Conservation (phyloP, 257 asterid genomes). For the Petunia axillaris region DNA sequence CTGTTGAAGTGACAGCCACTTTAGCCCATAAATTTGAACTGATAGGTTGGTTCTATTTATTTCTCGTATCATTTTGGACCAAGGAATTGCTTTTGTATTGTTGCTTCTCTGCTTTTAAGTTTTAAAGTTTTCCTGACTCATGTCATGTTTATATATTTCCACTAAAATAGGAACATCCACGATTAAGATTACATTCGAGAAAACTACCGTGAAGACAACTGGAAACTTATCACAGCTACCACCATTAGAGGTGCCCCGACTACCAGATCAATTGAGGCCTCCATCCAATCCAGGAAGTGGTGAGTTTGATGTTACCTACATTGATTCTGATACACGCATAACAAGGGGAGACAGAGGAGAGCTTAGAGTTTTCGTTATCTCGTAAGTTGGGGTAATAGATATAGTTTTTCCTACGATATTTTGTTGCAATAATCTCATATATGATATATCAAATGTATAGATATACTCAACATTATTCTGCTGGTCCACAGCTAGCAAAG, state of each 20-base stretch:
- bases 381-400: slow-evolving; percentile 36
- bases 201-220: slow-evolving; percentile 77
- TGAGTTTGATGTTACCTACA: slow-evolving; percentile 82
- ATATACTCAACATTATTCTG: slow-evolving; percentile 13
- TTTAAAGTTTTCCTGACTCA: neutral
- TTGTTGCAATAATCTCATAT: neutral
- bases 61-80: slow-evolving; percentile 2
- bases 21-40: slow-evolving; percentile 91
- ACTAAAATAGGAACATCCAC: slow-evolving; percentile 48
- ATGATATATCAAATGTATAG: neutral
- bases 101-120: neutral
- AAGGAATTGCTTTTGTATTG: neutral
- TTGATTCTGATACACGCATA: slow-evolving; percentile 75
- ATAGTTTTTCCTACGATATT: neutral
- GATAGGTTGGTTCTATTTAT: slow-evolving; percentile 49
- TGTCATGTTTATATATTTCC: slow-evolving; percentile 9
- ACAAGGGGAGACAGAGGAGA: slow-evolving; percentile 92
- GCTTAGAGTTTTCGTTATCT: slow-evolving; percentile 81
- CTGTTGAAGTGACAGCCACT: slow-evolving; percentile 79
- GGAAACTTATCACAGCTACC: slow-evolving; percentile 90
- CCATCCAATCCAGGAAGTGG: slow-evolving; percentile 76
- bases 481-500: neutral
- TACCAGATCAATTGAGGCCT: slow-evolving; percentile 76
- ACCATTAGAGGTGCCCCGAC: slow-evolving; percentile 72
- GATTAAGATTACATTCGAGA: slow-evolving; percentile 78